Base-by-base conservation (phyloP, 179 eudicot genomes). In the Gypsophila paniculata region DNA sequence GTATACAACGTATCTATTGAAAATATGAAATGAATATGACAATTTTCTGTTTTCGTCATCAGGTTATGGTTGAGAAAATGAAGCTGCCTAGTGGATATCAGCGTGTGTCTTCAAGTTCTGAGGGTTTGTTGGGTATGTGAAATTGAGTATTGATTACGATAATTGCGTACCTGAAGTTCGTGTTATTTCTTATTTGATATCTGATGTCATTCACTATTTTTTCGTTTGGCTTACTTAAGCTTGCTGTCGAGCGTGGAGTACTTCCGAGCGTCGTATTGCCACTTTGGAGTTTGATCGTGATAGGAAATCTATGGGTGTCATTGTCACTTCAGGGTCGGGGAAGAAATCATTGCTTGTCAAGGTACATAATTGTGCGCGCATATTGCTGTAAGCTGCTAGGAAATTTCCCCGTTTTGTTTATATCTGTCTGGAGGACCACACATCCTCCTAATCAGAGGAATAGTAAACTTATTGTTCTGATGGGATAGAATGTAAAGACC, bases 251-350 rank as follows among this genome's bases (percentile, higher is more conserved):
- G 77, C 82, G 66, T 91, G 97, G 97, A 84, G 73, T 61, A 72
- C 76, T 62, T 80, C 77, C 48, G 86, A 82, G 61, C 53, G 63
- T 53, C 93, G 97, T 60, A 85, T 91, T 75, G 97, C 90, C 58
- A 90, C 97, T 76, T 95, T 92, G 55, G 98, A 93, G 84, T 93
- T 93, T 81, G 98, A 93, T 71, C 98, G 93, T 75, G 96, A 93
- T 75, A 86, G 98, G 83, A 93, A 93, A 75, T 93, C 98, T 61
- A 93, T 93, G 98, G 96, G 98, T 71, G 95, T 90, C 58, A 82
- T 93, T 75, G 90, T 84, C 51, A 61, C 76, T 49, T 92, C 96
- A 49, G 82, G 72, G 67, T 86, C 90, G 54, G 95, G 90, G 66
- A 85, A 74, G 74, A 90, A 87, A 49, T 75, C 89, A 21, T 74